phyloP scores from a whole-genome alignment of 352 stramenopile genomes.

The Phytopythium oedochilum region DNA sequence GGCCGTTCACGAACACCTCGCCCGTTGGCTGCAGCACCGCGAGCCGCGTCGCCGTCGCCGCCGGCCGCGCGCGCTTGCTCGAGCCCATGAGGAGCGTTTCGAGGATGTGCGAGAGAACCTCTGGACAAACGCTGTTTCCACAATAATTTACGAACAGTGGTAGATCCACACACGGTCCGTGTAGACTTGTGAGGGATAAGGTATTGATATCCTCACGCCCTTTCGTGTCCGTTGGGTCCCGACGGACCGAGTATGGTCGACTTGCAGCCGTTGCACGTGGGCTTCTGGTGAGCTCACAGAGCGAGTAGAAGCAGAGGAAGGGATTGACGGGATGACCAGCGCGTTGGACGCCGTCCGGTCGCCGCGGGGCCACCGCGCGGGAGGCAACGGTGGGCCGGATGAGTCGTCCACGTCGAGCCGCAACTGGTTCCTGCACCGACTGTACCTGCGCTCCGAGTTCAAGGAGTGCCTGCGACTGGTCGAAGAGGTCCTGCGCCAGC shows the following conservation, averaged over 20 bases:
- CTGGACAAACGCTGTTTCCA: background rate
- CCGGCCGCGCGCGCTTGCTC: slow-evolving; percentile 6
- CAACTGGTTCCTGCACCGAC: slow-evolving; percentile 85
- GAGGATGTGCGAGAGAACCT: slow-evolving; percentile 1
- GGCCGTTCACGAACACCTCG: slow-evolving; percentile 77
- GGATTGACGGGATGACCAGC: slow-evolving; percentile 10
- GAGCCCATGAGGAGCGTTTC: background rate
- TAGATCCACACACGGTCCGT: background rate
- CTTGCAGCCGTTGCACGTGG: too few relatives aligned
- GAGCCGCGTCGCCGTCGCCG: slow-evolving; percentile 20
- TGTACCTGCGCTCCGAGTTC: slow-evolving; percentile 85
- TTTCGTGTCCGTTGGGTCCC: too few relatives aligned
- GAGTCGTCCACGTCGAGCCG: slow-evolving; percentile 20
- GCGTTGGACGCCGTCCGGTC: slow-evolving; percentile 52
- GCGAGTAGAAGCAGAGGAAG: background rate
- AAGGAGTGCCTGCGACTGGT: slow-evolving; percentile 88
- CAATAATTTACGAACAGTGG: background rate
- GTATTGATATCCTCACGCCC: background rate
- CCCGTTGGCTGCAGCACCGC: slow-evolving; percentile 54
- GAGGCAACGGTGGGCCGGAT: slow-evolving; percentile 7
- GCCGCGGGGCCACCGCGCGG: slow-evolving; percentile 32
- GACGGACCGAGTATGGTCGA: too few relatives aligned
- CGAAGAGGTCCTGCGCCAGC: slow-evolving; percentile 80
- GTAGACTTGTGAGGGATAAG: background rate
- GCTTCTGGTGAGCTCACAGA: background rate